phyloP scores from a whole-genome alignment of 768 basidiomycete genomes.

The Mrakia blollopis region DNA sequence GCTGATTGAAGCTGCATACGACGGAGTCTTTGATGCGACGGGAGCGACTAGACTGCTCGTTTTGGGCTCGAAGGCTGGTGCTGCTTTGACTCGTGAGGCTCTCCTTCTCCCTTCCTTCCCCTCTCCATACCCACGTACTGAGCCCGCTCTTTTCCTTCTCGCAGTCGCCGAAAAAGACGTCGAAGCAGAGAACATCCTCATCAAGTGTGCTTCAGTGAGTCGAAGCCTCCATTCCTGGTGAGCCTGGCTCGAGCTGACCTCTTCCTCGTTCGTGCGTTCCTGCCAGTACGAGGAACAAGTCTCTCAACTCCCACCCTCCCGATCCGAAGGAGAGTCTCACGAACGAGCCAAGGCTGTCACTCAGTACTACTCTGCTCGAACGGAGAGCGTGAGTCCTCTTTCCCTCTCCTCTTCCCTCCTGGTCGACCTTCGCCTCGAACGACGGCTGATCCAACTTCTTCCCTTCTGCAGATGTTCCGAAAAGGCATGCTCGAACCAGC shows the following conservation, averaged over 20 bases:
- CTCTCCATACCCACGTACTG: no score
- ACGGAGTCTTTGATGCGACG: neutral
- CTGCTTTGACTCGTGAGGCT: conserved; percentile 24
- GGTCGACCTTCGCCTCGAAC: no score
- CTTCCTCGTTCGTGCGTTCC: no score
- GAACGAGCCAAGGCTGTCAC: conserved; percentile 25
- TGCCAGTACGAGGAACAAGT: conserved; percentile 25
- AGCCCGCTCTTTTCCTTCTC: neutral
- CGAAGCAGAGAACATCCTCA: conserved; percentile 6
- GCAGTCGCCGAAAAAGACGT: neutral
- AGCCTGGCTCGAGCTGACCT: neutral
- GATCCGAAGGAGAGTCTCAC: neutral
- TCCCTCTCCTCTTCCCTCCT: neutral
- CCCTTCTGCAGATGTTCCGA: neutral
- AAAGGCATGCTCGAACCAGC: conserved; percentile 18
- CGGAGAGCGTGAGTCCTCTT: conserved; percentile 11
- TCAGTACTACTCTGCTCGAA: conserved; percentile 21
- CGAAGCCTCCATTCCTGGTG: neutral
- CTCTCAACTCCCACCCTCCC: conserved; percentile 2
- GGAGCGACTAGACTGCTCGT: conserved; percentile 20
- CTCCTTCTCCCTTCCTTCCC: neutral
- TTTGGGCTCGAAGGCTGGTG: conserved; percentile 17
- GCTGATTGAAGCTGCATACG: conserved; percentile 14
- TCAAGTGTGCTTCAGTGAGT: conserved; percentile 24
- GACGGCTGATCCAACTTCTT: neutral